Evolutionary conservation across 306 rosid genomes (phyloP), one percentile per base, ranked within the genome.

Genomic region (Fagus crenata): DNA sequence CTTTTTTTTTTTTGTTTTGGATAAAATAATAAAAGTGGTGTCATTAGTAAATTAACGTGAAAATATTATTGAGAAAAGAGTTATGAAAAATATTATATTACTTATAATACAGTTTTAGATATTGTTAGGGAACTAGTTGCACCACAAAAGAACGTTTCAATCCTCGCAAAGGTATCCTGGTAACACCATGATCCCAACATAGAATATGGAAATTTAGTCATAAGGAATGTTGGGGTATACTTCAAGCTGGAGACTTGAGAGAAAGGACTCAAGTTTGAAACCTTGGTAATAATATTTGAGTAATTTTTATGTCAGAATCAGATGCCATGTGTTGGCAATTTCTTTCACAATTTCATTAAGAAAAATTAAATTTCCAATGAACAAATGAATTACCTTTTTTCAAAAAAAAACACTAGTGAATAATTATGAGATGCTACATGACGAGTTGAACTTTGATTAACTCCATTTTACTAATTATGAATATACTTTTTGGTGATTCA

Each of bases 101-200:
- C 28, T 22, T 22, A 22, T 22, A 22, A 22, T 22, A 22, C 28
- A 22, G 28, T 22, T 22, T 22, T 22, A 22, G 28, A 22, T 22
- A 22, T 22, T 22, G 0, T 22, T 12, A 53, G 13, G 22, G 6
- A 53, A 53, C 17, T 53, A 14, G 15, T 53, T 53, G 9, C 14
- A 3, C 3, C 2, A 4, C 11, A 22, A 65, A 36, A 65, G 12
- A 65, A 15, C 22, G 22, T 65, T 36, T 65, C 32, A n/a, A 37
- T 65, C 43, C 18, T 17, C 49, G 0, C 2, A 65, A 7, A 39
- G 71, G 49, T 15, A 31, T 15, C 31, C 6, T 14, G 3, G 32
- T 31, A 67, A 67, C 71, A 58, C 36, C 64, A 35, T 63, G 43
- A 63, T 63, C 22, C 37, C 6, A 65, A 39, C 71, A 39, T 46